Conservation (phyloP, 345 rosid genomes). For the Aquilaria sinensis region DNA sequence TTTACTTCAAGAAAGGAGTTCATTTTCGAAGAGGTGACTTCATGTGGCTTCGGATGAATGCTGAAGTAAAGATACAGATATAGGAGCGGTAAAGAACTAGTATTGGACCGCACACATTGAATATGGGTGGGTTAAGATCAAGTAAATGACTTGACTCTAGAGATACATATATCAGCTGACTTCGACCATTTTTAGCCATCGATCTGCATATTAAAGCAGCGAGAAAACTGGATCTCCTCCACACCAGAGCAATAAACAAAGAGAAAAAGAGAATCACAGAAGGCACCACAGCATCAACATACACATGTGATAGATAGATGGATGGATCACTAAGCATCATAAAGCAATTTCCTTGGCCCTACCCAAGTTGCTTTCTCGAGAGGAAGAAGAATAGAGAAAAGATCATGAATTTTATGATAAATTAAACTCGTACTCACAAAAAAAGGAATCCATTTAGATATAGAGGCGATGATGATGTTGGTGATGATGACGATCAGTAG, state of each 20-base stretch:
- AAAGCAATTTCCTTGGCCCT: conserved; percentile 31
- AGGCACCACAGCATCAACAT: conserved; percentile 10
- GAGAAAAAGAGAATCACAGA: not conserved
- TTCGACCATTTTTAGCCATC: too few species aligned
- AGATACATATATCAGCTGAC: too few species aligned
- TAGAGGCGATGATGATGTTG: conserved; percentile 34
- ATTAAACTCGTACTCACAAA: conserved; percentile 12
- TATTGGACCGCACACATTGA: too few species aligned
- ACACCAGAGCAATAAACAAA: too few species aligned
- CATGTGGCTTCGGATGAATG: conserved; percentile 35
- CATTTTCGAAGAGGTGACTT: conserved; percentile 17
- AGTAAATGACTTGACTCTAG: too few species aligned
- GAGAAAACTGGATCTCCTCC: too few species aligned
- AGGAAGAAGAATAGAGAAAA: conserved; percentile 15
- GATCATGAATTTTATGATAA: not conserved
- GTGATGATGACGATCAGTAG: conserved; percentile 50
- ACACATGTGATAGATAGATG: not conserved
- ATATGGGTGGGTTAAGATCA: too few species aligned
- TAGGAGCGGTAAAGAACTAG: too few species aligned
- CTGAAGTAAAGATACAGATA: too few species aligned
- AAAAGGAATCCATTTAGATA: conserved; percentile 19
- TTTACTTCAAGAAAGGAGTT: not conserved
- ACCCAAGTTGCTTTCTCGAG: conserved; percentile 31
- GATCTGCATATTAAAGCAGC: too few species aligned
- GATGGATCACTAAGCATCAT: conserved; percentile 26